Evolutionary conservation across 345 rosid genomes (phyloP).

Genomic region (Boechera divaricarpa): DNA sequence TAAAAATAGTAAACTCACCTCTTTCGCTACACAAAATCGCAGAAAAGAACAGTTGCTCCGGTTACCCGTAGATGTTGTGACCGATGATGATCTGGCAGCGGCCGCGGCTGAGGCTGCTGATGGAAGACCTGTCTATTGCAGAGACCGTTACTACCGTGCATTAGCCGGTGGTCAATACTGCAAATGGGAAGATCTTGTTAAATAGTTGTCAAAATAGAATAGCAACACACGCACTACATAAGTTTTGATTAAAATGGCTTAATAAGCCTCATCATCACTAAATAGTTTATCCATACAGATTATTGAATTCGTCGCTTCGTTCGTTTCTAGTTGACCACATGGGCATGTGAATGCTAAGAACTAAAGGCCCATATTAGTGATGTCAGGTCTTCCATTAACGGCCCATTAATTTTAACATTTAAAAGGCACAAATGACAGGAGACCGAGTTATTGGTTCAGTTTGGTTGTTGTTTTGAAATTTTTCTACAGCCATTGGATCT

Average conservation of each 20-base stretch:
- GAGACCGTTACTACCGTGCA: slow-evolving; percentile 93
- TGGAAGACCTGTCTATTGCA: slow-evolving; percentile 96
- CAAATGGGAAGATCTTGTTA: slow-evolving; percentile 90
- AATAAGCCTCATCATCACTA: not conserved
- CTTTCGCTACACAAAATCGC: slow-evolving; percentile 3
- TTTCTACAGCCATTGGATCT: no score
- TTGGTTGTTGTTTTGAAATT: no score
- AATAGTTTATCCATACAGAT: not conserved
- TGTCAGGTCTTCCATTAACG: not conserved
- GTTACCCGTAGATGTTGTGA: slow-evolving; percentile 68
- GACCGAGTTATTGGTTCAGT: not conserved
- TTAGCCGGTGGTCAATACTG: slow-evolving; percentile 98
- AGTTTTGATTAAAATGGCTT: slow-evolving; percentile 18
- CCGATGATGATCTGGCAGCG: slow-evolving; percentile 82
- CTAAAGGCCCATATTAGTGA: not conserved
- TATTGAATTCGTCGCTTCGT: not conserved
- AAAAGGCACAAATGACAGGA: not conserved
- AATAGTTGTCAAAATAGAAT: slow-evolving; percentile 13
- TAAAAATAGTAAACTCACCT: not conserved
- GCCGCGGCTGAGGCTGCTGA: slow-evolving; percentile 97
- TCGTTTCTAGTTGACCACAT: not conserved
- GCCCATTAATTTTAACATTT: slow-evolving; percentile 8
- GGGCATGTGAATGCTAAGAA: slow-evolving; percentile 8
- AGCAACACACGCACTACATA: not conserved
- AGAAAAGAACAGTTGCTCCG: slow-evolving; percentile 82